phyloP scores from a whole-genome alignment of 768 basidiomycete species.

The Sarcodon sp. region DNA sequence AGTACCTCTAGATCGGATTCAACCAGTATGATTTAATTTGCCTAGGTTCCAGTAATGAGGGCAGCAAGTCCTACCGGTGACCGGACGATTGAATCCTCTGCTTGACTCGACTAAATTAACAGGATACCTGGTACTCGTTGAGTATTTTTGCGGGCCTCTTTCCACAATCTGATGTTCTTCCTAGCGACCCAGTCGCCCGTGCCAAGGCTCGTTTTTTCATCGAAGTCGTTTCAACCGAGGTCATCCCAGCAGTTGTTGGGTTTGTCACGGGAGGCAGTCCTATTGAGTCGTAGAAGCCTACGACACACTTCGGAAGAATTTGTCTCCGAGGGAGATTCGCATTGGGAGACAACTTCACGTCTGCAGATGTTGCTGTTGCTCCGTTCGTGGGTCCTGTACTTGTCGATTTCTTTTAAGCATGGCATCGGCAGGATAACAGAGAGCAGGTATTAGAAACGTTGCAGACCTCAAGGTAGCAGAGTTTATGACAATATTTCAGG shows the following conservation, averaged over 20 bases:
- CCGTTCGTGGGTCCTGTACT: slow-evolving; percentile 35
- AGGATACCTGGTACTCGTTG: slow-evolving; percentile 48
- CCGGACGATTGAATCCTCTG: slow-evolving; percentile 27
- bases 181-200: slow-evolving; percentile 36
- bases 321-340: slow-evolving; percentile 30
- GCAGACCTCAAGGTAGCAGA: slow-evolving; percentile 30
- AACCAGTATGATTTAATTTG: not conserved
- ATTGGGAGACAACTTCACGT: slow-evolving; percentile 28
- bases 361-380: slow-evolving; percentile 44
- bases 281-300: slow-evolving; percentile 24
- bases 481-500: slow-evolving; percentile 39
- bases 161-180: slow-evolving; percentile 30
- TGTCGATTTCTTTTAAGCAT: slow-evolving; percentile 26
- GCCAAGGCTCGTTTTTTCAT: slow-evolving; percentile 48
- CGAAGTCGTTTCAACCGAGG: slow-evolving; percentile 32
- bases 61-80: slow-evolving; percentile 33
- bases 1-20: not conserved
- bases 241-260: slow-evolving; percentile 15
- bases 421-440: slow-evolving; percentile 40
- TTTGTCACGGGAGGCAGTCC: slow-evolving; percentile 23
- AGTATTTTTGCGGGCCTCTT: slow-evolving; percentile 47
- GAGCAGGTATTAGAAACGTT: slow-evolving; percentile 28
- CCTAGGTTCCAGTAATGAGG: slow-evolving; percentile 49
- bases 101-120: slow-evolving; percentile 41
- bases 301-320: slow-evolving; percentile 30